A percentile compares a stretch with the other conserved stretches of the same genome.
phyloP scores from a whole-genome alignment of 2,329 filamentous ascomycete species.

The Gyromitra esculenta region DNA sequence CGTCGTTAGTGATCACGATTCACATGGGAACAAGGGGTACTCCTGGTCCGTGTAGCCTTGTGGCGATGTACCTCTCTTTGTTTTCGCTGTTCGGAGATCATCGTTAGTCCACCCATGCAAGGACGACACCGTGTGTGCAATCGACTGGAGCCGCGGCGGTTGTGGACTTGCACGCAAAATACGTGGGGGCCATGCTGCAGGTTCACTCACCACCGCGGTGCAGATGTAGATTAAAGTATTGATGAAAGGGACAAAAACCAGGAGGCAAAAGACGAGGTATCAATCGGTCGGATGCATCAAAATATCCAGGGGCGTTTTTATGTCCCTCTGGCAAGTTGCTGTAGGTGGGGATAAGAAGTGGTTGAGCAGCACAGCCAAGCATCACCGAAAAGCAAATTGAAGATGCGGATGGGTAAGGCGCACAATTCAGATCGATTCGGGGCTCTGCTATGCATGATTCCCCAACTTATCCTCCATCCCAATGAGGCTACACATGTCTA shows the following conservation, averaged over 20 bases:
- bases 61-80: constrained; percentile 26
- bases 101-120: constrained; percentile 30
- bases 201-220: constrained; percentile 8
- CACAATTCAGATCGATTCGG: constrained; percentile 10
- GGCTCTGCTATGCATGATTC: constrained; percentile 1
- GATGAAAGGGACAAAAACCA: constrained; percentile 10
- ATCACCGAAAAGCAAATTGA: neutral
- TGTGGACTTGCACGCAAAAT: constrained; percentile 23
- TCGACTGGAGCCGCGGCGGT: constrained; percentile 30
- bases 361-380: constrained; percentile 1
- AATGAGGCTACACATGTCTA: constrained; percentile 3
- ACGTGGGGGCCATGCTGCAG: constrained; percentile 41
- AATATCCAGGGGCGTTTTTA: constrained; percentile 3
- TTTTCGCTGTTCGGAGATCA: constrained; percentile 16
- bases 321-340: neutral
- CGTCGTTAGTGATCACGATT: constrained; percentile 38
- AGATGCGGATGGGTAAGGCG: constrained; percentile 12
- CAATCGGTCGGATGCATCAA: neutral
- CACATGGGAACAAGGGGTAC: constrained; percentile 5
- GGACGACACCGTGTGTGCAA: constrained; percentile 34
- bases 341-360: neutral
- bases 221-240: constrained; percentile 28
- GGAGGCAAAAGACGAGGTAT: neutral
- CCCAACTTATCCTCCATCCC: neutral
- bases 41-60: constrained; percentile 29